Conservation (phyloP, 306 rosid genomes). For the Cercis canadensis region DNA sequence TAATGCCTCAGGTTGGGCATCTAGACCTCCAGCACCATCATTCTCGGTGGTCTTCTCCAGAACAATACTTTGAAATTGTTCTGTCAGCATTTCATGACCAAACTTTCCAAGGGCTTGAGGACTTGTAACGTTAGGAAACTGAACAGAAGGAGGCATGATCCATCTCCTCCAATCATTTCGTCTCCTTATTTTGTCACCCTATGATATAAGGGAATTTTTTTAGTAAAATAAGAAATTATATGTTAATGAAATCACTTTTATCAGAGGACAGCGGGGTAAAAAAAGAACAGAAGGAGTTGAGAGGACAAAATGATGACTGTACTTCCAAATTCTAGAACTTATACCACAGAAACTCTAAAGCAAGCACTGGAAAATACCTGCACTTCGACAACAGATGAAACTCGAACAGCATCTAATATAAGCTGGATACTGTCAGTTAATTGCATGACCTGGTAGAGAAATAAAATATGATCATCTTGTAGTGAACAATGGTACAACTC, state of each 20-base stretch:
- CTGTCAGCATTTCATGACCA: slow-evolving; percentile 53
- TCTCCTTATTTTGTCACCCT: slow-evolving; percentile 87
- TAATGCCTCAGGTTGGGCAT: slow-evolving; percentile 32
- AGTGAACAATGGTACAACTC: slow-evolving; percentile 21
- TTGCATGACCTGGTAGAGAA: slow-evolving; percentile 56
- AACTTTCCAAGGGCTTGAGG: slow-evolving; percentile 45
- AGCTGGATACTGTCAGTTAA: slow-evolving; percentile 77
- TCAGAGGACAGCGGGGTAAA: neutral
- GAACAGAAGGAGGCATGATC: slow-evolving; percentile 60
- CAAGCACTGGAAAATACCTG: slow-evolving; percentile 57
- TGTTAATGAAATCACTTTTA: neutral
- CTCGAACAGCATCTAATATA: slow-evolving; percentile 66
- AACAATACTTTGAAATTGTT: slow-evolving; percentile 51
- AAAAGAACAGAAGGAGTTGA: neutral
- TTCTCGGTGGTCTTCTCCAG: slow-evolving; percentile 40
- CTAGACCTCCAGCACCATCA: slow-evolving; percentile 34
- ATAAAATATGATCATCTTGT: slow-evolving; percentile 9
- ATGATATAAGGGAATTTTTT: slow-evolving; percentile 18
- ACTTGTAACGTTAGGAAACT: slow-evolving; percentile 42
- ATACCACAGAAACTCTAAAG: neutral
- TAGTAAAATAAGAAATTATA: slow-evolving; percentile 7
- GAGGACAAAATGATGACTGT: neutral
- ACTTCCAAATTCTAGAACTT: slow-evolving; percentile 11
- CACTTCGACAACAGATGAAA: slow-evolving; percentile 65
- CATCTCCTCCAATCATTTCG: slow-evolving; percentile 74